Conservation (phyloP, 495 filamentous ascomycete species). For the Penicillium subrubescens region DNA sequence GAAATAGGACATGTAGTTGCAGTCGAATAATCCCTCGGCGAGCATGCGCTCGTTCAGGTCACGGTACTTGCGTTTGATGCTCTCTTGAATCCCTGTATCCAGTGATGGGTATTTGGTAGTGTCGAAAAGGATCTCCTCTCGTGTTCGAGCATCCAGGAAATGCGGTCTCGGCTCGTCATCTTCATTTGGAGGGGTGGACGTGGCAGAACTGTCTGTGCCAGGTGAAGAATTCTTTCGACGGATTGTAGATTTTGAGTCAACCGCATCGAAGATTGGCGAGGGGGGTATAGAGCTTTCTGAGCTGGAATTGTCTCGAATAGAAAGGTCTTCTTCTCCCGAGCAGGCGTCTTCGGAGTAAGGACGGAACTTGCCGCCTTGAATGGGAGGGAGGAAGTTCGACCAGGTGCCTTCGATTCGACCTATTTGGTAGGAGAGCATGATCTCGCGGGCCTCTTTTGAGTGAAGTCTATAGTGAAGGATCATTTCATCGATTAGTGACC, state of each 20-base stretch:
- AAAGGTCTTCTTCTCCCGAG: constrained; percentile 37
- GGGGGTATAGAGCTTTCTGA: constrained; percentile 40
- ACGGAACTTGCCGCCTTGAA: constrained; percentile 88
- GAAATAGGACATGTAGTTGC: constrained; percentile 81
- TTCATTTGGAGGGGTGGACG: constrained; percentile 33
- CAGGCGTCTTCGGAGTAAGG: constrained; percentile 45
- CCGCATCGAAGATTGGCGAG: constrained; percentile 68
- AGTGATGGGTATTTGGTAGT: constrained; percentile 79
- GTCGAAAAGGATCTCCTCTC: constrained; percentile 74
- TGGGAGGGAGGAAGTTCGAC: constrained; percentile 87
- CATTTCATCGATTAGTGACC: background rate
- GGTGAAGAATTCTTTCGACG: constrained; percentile 34
- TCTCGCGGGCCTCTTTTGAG: constrained; percentile 71
- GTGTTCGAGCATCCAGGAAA: constrained; percentile 73
- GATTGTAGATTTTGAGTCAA: constrained; percentile 38
- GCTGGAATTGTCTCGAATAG: constrained; percentile 36
- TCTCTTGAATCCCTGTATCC: constrained; percentile 72
- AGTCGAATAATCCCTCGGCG: constrained; percentile 77
- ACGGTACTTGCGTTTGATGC: constrained; percentile 80
- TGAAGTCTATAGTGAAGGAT: constrained; percentile 63
- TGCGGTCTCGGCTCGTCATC: constrained; percentile 49
- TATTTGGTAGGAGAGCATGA: constrained; percentile 83
- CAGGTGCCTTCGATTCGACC: constrained; percentile 80
- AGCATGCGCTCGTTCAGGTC: constrained; percentile 68
- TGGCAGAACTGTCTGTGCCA: constrained; percentile 38